Percentiles rank a stretch among this genome's conserved stretches.
Evolutionary conservation across 2,329 filamentous ascomycete genomes (phyloP).

Genomic region (Calonectria pseudoreteaudii): DNA sequence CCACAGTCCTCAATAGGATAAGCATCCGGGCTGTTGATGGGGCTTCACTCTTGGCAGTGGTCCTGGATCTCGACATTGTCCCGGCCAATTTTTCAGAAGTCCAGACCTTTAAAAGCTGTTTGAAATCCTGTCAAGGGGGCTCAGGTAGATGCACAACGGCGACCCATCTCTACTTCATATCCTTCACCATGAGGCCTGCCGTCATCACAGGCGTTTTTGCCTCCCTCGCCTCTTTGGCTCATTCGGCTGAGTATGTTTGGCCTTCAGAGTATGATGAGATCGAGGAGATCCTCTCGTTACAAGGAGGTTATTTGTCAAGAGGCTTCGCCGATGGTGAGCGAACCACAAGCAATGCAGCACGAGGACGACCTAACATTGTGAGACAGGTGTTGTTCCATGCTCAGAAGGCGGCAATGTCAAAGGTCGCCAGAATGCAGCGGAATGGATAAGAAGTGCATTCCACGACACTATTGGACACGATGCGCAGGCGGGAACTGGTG

Average conservation of each 20-base stretch:
- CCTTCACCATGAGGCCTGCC: neutral
- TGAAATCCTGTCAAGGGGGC: neutral
- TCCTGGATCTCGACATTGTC: neutral
- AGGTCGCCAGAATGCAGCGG: constrained; percentile 38
- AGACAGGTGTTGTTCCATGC: constrained; percentile 34
- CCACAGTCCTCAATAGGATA: constrained; percentile 19
- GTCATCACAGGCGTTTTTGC: neutral
- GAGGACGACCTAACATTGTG: neutral
- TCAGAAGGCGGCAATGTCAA: constrained; percentile 26
- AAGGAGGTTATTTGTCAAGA: constrained; percentile 14
- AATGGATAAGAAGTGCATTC: constrained; percentile 44
- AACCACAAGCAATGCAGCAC: neutral
- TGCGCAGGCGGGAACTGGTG: constrained; percentile 32
- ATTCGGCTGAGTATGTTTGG: constrained; percentile 26
- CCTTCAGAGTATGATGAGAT: constrained; percentile 34
- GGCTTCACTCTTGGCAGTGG: neutral
- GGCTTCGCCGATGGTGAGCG: constrained; percentile 23
- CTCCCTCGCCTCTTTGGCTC: neutral
- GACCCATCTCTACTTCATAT: neutral
- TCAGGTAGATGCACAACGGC: no score
- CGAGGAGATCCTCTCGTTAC: constrained; percentile 28
- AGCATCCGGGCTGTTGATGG: constrained; percentile 8
- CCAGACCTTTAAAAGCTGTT: neutral
- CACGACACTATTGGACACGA: constrained; percentile 43
- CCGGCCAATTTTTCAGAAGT: neutral